A percentile compares a stretch with the other conserved stretches of the same genome.
These are phyloP conservation scores for Salvia miltiorrhiza DNA, from an alignment of 257 asterid genomes.

Conservation along the genomic window DNA sequence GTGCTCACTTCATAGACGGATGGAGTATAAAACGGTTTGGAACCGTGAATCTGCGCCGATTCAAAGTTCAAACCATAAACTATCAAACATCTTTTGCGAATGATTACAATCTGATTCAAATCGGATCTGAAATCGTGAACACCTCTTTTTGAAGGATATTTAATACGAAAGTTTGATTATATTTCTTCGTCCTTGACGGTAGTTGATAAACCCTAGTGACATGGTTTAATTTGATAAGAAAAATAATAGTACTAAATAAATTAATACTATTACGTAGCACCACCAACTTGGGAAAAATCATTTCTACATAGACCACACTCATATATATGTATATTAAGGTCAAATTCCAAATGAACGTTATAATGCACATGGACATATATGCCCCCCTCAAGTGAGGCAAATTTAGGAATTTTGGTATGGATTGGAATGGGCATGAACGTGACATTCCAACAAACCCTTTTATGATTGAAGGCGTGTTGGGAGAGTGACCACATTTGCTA, in stretches of 20 bases:
- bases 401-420: background rate
- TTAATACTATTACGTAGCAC: background rate
- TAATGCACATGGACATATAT: background rate
- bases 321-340: background rate
- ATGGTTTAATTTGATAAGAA: too few relatives aligned
- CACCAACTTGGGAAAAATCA: background rate
- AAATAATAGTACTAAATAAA: too few relatives aligned
- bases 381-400: constrained; percentile 2
- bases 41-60: too few relatives aligned
- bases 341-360: background rate
- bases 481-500: constrained; percentile 18
- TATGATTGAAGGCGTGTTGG: constrained; percentile 31
- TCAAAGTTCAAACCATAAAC: too few relatives aligned
- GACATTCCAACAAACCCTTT: constrained; percentile 28
- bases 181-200: background rate
- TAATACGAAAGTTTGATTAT: too few relatives aligned
- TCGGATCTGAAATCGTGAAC: too few relatives aligned
- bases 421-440: constrained; percentile 23
- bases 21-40: too few relatives aligned
- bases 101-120: too few relatives aligned
- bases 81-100: too few relatives aligned
- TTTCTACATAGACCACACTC: background rate
- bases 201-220: background rate
- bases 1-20: too few relatives aligned
- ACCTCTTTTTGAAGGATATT: too few relatives aligned